phyloP scores from a whole-genome alignment of 2,329 filamentous ascomycete genomes.

The Venturia oleaginea region DNA sequence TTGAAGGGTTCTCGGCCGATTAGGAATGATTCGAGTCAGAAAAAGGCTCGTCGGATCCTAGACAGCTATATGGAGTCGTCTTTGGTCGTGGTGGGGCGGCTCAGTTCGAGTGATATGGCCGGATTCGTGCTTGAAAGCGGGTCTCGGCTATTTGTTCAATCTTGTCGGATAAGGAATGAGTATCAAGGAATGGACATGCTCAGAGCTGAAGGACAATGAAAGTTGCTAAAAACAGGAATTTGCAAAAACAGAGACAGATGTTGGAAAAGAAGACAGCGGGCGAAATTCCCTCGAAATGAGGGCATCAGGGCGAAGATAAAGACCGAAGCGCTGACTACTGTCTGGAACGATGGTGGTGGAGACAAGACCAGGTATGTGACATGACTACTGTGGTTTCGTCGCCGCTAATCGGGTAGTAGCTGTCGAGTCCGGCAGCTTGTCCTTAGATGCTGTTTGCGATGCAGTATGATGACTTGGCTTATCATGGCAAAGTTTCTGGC shows the following conservation, averaged over 20 bases:
- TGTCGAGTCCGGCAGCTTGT: conserved; percentile 2
- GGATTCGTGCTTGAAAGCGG: background rate
- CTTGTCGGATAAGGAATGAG: background rate
- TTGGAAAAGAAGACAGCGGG: background rate
- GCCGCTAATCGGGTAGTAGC: background rate
- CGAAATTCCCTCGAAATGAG: background rate
- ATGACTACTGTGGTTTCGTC: background rate
- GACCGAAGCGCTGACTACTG: background rate
- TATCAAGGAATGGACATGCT: background rate
- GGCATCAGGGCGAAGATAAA: conserved; percentile 6
- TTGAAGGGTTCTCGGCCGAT: background rate
- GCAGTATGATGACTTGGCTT: background rate
- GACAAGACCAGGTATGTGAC: background rate
- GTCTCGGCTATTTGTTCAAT: background rate
- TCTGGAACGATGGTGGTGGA: conserved; percentile 1
- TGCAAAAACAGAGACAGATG: background rate
- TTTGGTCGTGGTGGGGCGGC: background rate
- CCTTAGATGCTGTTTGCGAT: background rate
- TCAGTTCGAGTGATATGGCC: background rate
- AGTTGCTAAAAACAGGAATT: background rate
- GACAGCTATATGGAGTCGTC: background rate
- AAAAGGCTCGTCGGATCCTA: background rate
- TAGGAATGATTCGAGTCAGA: background rate
- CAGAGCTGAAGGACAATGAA: background rate
- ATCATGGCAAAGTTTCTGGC: background rate